A percentile compares a stretch with the other conserved stretches of the same genome.
Evolutionary conservation across 352 stramenopile species (phyloP).

Genomic region (Phytophthora parvispora): DNA sequence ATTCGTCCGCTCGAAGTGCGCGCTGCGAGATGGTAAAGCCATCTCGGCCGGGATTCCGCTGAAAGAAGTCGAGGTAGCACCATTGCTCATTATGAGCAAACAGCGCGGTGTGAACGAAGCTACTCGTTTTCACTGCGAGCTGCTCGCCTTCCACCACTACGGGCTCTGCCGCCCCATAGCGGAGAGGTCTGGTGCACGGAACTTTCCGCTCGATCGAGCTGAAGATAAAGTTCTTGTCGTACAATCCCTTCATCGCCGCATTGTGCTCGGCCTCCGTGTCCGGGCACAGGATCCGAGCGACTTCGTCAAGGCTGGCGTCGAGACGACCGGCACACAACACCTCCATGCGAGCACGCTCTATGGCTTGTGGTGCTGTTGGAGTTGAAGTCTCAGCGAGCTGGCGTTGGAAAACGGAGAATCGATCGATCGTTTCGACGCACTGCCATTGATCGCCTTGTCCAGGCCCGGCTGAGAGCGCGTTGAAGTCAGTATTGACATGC

Average conservation of each 20-base stretch:
- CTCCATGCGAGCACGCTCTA: conserved; percentile 5
- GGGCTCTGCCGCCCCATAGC: not conserved
- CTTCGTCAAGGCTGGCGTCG: conserved; percentile 31
- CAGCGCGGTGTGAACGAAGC: conserved; percentile 23
- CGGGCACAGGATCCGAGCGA: conserved; percentile 25
- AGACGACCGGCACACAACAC: conserved; percentile 30
- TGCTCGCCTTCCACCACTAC: conserved; percentile 9
- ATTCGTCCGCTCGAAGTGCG: conserved; percentile 20
- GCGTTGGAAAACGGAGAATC: not conserved
- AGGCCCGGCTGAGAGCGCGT: not conserved
- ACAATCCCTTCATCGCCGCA: conserved; percentile 37
- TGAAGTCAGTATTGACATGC: not conserved
- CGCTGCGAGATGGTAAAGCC: conserved; percentile 33
- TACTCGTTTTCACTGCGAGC: conserved; percentile 34
- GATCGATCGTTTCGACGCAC: not conserved
- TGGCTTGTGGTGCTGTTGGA: too few relatives aligned
- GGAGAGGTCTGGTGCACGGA: conserved; percentile 2
- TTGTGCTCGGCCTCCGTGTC: conserved; percentile 30
- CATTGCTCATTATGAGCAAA: conserved; percentile 39
- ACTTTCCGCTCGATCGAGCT: conserved; percentile 28
- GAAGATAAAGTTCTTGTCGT: conserved; percentile 44
- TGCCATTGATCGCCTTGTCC: not conserved
- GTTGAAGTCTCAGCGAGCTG: not conserved
- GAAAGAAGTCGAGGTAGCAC: conserved; percentile 40
- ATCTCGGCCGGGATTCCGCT: conserved; percentile 3